Conservation (phyloP, 2,329 filamentous ascomycete species). For the Eutypa lata region DNA sequence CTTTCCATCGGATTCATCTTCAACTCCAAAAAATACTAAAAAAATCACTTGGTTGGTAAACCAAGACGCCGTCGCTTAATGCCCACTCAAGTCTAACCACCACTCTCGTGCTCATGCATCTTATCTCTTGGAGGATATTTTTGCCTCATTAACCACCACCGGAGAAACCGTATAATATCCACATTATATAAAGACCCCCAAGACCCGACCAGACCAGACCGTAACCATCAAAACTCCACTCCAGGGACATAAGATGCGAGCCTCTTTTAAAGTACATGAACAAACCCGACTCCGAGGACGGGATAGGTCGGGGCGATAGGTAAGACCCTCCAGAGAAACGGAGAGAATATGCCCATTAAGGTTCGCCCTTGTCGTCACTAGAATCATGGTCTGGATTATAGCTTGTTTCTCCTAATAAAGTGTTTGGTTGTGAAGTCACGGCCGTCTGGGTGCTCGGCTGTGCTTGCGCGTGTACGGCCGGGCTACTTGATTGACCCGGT, state of each 20-base stretch:
- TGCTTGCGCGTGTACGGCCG: conserved; percentile 56
- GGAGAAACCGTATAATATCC: neutral
- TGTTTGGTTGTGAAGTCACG: conserved; percentile 52
- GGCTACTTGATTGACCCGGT: conserved; percentile 47
- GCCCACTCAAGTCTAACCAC: neutral
- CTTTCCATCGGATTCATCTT: neutral
- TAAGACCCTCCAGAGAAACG: neutral
- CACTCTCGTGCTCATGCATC: neutral
- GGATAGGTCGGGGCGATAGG: neutral
- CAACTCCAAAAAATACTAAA: no score
- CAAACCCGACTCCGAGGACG: neutral
- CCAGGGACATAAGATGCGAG: neutral
- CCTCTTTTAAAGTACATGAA: neutral
- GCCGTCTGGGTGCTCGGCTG: conserved; percentile 53
- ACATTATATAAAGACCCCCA: neutral
- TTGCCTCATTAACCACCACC: neutral
- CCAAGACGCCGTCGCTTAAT: neutral
- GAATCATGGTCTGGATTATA: conserved; percentile 64
- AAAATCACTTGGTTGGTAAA: neutral
- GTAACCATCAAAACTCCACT: neutral
- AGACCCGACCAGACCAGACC: neutral
- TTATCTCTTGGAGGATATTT: neutral
- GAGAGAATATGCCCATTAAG: conserved; percentile 9
- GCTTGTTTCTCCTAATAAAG: conserved; percentile 66
- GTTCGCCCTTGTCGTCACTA: conserved; percentile 30